Evolutionary conservation across 208 protist genomes (phyloP).

Genomic region (Trypanosoma avium): DNA sequence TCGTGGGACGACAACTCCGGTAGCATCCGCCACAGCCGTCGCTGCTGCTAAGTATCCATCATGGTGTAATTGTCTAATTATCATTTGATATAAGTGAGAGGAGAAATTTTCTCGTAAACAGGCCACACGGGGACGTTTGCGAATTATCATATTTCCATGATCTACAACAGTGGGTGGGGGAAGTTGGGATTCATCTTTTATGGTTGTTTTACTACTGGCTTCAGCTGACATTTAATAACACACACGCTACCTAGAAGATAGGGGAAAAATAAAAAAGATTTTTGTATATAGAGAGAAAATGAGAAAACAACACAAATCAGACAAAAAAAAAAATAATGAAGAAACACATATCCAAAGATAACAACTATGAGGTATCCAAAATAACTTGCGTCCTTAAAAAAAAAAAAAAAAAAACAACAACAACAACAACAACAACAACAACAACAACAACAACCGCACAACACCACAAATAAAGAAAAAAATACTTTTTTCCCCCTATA

Average conservation of each 20-base stretch:
- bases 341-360: too few species aligned
- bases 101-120: conserved; percentile 50
- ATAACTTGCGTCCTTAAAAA: too few species aligned
- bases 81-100: conserved; percentile 70
- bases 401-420: too few species aligned
- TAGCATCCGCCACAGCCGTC: conserved; percentile 70
- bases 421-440: too few species aligned
- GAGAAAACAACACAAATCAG: too few species aligned
- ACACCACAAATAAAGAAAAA: too few species aligned
- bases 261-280: too few species aligned
- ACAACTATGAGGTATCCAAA: too few species aligned
- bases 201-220: background rate
- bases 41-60: conserved; percentile 78
- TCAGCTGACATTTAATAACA: conserved; percentile 4
- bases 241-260: conserved; percentile 2
- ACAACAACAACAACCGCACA: too few species aligned
- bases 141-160: conserved; percentile 6
- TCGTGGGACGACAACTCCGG: conserved; percentile 49
- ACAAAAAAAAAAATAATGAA: too few species aligned
- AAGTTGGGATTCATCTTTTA: background rate
- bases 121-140: conserved; percentile 52
- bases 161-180: background rate
- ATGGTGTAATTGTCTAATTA: conserved; percentile 79
- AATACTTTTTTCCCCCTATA: too few species aligned
- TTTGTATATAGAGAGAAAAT: too few species aligned